A percentile compares a stretch with the other conserved stretches of the same genome.
Conservation (phyloP, 2,329 filamentous ascomycete species). For the Fusarium setosum region DNA sequence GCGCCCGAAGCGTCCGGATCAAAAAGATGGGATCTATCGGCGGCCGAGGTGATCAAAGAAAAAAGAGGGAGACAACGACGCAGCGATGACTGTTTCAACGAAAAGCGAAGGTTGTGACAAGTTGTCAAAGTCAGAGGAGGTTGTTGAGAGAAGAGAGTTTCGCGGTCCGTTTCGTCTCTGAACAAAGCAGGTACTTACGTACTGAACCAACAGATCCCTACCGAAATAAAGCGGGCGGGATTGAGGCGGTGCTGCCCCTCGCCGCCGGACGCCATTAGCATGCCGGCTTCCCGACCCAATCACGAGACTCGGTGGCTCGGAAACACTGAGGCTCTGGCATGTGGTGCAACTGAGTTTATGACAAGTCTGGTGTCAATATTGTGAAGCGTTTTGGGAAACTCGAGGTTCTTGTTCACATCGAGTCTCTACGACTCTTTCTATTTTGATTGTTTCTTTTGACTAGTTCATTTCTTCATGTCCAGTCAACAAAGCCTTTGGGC, state of each 20-base stretch:
- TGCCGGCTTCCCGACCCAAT: slow-evolving; percentile 32
- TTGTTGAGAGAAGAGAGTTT: slow-evolving; percentile 21
- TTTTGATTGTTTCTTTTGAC: slow-evolving; percentile 12
- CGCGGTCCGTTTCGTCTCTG: neutral
- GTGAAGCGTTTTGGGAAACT: no score
- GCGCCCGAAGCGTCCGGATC: slow-evolving; percentile 16
- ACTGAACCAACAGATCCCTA: slow-evolving; percentile 18
- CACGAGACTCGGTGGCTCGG: slow-evolving; percentile 19
- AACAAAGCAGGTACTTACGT: neutral
- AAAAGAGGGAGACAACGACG: neutral
- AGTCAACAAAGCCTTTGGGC: slow-evolving; percentile 22
- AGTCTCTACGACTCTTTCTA: slow-evolving; percentile 11
- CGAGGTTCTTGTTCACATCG: neutral
- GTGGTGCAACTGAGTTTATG: slow-evolving; percentile 4
- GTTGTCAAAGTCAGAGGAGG: slow-evolving; percentile 16
- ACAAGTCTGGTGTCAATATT: no score
- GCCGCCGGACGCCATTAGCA: neutral
- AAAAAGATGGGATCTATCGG: neutral
- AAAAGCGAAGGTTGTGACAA: slow-evolving; percentile 9
- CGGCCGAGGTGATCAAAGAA: neutral
- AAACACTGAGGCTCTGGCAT: neutral
- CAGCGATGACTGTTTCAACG: slow-evolving; percentile 3
- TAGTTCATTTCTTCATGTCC: slow-evolving; percentile 13
- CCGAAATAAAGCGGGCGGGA: slow-evolving; percentile 34
- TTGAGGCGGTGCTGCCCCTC: slow-evolving; percentile 42